Base-by-base conservation (phyloP, 148 eudicot genomes). In the Camellia sinensis region DNA sequence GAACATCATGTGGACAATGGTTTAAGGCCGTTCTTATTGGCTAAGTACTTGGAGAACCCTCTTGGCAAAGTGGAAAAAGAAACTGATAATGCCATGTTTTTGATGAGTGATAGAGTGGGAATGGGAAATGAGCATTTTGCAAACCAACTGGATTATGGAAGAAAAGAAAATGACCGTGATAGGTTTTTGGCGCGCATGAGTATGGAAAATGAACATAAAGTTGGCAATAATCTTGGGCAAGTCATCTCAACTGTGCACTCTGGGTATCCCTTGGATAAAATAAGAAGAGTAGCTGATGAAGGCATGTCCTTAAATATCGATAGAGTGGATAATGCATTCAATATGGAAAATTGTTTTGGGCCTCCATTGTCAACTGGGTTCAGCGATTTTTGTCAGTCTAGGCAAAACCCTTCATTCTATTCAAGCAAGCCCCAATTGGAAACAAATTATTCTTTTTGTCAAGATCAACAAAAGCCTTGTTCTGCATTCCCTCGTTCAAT, bases 151-250 rank as follows among this genome's bases (percentile, higher is more conserved):
- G 46, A 45, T 74, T 52, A 22, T 50, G 78, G 6, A 15, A 43
- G 72, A 43, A 74, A 40, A 77, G 21, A 63, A 37, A 67, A 69
- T 73, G 75, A 74, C 29, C 6, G 10, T 9, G 81, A 40, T 41
- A 46, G 75, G 65, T 77, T 59, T 41, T 72, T 67, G 40, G 56
- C 71, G 56, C 66, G 76, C 37, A 62, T 63, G 41, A 17, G 63
- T 74, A 45, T 79, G 67, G 84, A 81, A 41, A 65, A 66, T 81
- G 75, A 13, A 45, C 53, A 60, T 71, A 45, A 50, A 41, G 10
- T 37, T 43, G 53, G 60, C 44, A 56, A 44, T 48, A 65, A 14
- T 79, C 29, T 75, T 48, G 40, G 43, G 57, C 77, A 72, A 17
- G 62, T n/a, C 14, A 29, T 22, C 53, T 70, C 82, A 8, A 75